Evolutionary conservation across 2,329 filamentous ascomycete species (phyloP).

Genomic region (Alternaria hordeiaustralica): DNA sequence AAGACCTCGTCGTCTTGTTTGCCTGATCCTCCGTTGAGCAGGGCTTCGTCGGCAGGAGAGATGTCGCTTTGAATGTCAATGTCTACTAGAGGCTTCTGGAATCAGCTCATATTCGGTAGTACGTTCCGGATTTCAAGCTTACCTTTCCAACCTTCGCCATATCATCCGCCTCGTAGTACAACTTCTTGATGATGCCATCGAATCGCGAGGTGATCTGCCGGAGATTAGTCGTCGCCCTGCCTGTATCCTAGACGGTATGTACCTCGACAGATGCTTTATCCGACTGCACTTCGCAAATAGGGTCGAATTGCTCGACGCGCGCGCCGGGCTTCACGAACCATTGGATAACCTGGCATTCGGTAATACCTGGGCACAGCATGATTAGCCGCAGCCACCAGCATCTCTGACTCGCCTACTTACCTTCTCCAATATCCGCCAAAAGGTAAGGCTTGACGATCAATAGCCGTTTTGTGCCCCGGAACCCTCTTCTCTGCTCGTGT

Average conservation of each 20-base stretch:
- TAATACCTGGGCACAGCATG: constrained; percentile 71
- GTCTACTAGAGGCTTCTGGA: constrained; percentile 77
- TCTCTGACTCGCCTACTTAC: constrained; percentile 52
- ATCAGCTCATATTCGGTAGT: constrained; percentile 19
- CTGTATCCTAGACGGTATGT: neutral
- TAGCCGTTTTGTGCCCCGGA: constrained; percentile 42
- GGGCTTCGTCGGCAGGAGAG: constrained; percentile 64
- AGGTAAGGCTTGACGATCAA: constrained; percentile 77
- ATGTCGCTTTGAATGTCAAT: constrained; percentile 88
- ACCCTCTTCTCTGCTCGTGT: constrained; percentile 45
- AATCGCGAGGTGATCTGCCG: constrained; percentile 90
- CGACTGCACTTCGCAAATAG: constrained; percentile 96
- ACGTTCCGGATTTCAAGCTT: constrained; percentile 5
- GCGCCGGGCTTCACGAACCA: constrained; percentile 99
- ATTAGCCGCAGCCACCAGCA: neutral
- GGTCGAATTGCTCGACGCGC: constrained; percentile 96
- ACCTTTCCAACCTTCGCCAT: constrained; percentile 90
- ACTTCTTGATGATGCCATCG: constrained; percentile 91
- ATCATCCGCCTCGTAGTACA: constrained; percentile 94
- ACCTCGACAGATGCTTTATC: constrained; percentile 82
- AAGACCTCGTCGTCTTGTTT: constrained; percentile 26
- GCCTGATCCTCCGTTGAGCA: constrained; percentile 44
- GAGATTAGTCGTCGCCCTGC: constrained; percentile 13
- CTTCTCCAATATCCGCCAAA: constrained; percentile 86
- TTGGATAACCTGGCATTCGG: constrained; percentile 98